These are phyloP conservation scores for Spinellus fusiger DNA, from an alignment of 192 early-diverging fungal species.

Conservation along the genomic window DNA sequence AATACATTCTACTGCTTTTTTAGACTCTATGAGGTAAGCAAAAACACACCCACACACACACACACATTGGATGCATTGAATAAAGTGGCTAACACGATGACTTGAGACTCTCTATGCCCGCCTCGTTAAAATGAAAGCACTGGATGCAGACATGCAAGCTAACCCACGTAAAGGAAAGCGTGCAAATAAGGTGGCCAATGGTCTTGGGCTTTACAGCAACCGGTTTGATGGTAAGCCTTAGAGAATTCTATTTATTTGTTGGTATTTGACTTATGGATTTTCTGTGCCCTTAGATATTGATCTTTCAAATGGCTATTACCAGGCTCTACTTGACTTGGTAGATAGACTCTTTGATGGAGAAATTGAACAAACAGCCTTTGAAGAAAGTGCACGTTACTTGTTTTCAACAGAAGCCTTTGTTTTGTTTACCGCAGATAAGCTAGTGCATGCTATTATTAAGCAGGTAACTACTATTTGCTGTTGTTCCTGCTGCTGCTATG, in stretches of 20 bases:
- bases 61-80: not conserved
- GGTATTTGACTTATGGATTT: not conserved
- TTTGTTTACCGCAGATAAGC: conserved; percentile 83
- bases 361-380: conserved; percentile 66
- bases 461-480: conserved; percentile 42
- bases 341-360: conserved; percentile 48
- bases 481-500: too few relatives aligned
- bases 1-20: conserved; percentile 84
- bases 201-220: conserved; percentile 43
- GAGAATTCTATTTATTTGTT: not conserved
- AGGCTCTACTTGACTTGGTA: conserved; percentile 66
- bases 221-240: conserved; percentile 37
- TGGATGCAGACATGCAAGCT: conserved; percentile 52
- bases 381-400: conserved; percentile 77
- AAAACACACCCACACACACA: not conserved
- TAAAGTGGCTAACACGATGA: too few relatives aligned
- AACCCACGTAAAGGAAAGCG: conserved; percentile 40
- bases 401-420: conserved; percentile 83
- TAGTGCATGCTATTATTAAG: conserved; percentile 73
- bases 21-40: conserved; percentile 70
- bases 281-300: conserved; percentile 39
- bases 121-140: conserved; percentile 71
- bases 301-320: conserved; percentile 61
- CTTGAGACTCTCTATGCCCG: conserved; percentile 84
- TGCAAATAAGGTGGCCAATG: conserved; percentile 49